Conservation (phyloP, 148 eudicot species). For the Cornus controversa region DNA sequence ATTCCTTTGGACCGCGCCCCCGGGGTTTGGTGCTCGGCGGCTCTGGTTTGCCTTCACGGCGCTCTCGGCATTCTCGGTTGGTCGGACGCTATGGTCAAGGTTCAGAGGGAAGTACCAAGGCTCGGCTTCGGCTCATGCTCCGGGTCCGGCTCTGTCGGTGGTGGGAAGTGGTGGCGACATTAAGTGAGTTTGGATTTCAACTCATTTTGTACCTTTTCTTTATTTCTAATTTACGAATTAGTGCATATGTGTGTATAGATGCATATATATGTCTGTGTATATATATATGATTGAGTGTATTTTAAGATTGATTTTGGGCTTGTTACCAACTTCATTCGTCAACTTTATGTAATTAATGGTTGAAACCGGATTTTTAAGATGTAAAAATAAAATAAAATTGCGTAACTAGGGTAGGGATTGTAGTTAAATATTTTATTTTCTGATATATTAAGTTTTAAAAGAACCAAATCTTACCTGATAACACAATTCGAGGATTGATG, state of each 20-base stretch:
- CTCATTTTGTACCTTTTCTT: not conserved
- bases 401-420: not conserved
- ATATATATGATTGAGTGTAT: not conserved
- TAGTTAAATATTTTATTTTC: not conserved
- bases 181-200: conserved; percentile 15
- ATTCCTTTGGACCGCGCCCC: conserved; percentile 39
- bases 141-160: conserved; percentile 6
- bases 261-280: not conserved
- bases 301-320: not conserved
- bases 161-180: conserved; percentile 16
- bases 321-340: not conserved
- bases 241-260: not conserved
- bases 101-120: conserved; percentile 24
- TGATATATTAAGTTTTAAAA: too few relatives aligned
- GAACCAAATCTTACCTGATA: not conserved
- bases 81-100: conserved; percentile 38
- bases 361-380: not conserved
- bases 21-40: conserved; percentile 48
- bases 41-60: conserved; percentile 56
- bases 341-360: not conserved
- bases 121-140: not conserved
- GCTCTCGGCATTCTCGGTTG: conserved; percentile 48
- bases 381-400: too few relatives aligned
- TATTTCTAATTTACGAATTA: not conserved
- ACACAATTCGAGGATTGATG: not conserved